phyloP scores from a whole-genome alignment of 2,329 filamentous ascomycete genomes.

The Calycina marina region DNA sequence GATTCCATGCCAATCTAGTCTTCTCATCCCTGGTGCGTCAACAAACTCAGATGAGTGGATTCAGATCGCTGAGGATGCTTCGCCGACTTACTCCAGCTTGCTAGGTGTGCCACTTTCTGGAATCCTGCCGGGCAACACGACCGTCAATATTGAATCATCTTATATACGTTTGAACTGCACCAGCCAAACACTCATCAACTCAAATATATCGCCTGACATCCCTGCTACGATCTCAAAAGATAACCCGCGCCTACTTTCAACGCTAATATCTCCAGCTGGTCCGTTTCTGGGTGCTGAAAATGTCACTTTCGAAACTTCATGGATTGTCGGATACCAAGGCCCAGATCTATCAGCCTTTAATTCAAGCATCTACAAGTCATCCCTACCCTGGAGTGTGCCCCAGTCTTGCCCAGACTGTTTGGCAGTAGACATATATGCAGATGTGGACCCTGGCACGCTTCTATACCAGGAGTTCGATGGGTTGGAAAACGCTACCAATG shows the following conservation, averaged over 20 bases:
- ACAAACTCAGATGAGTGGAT: constrained; percentile 11
- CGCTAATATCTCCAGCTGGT: constrained; percentile 9
- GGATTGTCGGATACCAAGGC: constrained; percentile 13
- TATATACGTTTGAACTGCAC: constrained; percentile 12
- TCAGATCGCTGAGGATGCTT: constrained; percentile 4
- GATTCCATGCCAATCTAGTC: constrained; percentile 14
- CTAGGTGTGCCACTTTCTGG: constrained; percentile 13
- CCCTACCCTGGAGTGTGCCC: constrained; percentile 5
- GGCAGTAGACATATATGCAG: constrained; percentile 1
- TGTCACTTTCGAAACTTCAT: constrained; percentile 5
- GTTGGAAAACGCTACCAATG: constrained; percentile 6
- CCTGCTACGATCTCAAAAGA: neutral
- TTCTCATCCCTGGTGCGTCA: constrained; percentile 2
- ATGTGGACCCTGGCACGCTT: constrained; percentile 7
- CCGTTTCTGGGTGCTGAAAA: constrained; percentile 11
- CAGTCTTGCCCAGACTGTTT: constrained; percentile 12
- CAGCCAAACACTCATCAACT: constrained; percentile 4
- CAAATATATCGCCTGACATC: constrained; percentile 1
- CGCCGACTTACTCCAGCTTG: constrained; percentile 11
- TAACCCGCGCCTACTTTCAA: neutral
- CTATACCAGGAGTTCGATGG: constrained; percentile 12
- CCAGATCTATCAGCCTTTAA: constrained; percentile 7
- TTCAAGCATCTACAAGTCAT: constrained; percentile 2
- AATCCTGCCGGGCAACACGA: constrained; percentile 9
- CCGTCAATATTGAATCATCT: constrained; percentile 12